These are phyloP conservation scores for Paraphaeosphaeria sporulosa DNA, from an alignment of 2,329 filamentous ascomycete species.

Conservation along the genomic window DNA sequence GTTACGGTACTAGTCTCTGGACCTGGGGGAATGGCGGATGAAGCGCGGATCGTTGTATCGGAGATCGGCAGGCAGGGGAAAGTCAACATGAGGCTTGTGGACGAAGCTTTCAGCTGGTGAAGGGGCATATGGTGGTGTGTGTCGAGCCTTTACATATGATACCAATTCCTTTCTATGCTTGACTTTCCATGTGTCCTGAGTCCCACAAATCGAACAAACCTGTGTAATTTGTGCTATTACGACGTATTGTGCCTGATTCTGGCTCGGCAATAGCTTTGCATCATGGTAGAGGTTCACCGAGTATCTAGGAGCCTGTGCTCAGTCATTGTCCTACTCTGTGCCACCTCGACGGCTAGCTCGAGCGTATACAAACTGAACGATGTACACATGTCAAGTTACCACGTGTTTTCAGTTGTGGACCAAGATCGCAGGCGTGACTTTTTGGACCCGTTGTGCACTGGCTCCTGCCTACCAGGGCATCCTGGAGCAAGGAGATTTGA, in stretches of 20 bases:
- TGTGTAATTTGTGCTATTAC: background rate
- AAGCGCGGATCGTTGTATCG: slow-evolving; percentile 13
- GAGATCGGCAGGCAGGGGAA: slow-evolving; percentile 14
- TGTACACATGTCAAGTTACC: background rate
- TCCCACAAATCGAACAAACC: background rate
- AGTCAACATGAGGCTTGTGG: slow-evolving; percentile 13
- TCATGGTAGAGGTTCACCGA: too few relatives aligned
- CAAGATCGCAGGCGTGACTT: background rate
- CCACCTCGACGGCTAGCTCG: background rate
- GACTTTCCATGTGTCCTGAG: background rate
- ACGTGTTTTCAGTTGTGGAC: background rate
- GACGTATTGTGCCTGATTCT: too few relatives aligned
- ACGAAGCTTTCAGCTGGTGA: slow-evolving; percentile 22
- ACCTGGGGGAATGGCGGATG: slow-evolving; percentile 16
- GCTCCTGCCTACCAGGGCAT: background rate
- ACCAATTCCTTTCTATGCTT: background rate
- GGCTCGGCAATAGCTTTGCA: too few relatives aligned
- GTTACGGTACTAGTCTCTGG: slow-evolving; percentile 17
- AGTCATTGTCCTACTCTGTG: background rate
- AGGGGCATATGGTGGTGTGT: background rate
- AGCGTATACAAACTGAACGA: background rate
- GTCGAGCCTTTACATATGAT: background rate
- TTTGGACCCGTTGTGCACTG: background rate
- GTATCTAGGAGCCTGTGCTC: background rate
- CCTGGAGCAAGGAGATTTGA: slow-evolving; percentile 2